A percentile compares a stretch with the other conserved stretches of the same genome.
These are phyloP conservation scores for Graphiopsis chlorocephala DNA, from an alignment of 2,329 filamentous ascomycete genomes.

Conservation along the genomic window DNA sequence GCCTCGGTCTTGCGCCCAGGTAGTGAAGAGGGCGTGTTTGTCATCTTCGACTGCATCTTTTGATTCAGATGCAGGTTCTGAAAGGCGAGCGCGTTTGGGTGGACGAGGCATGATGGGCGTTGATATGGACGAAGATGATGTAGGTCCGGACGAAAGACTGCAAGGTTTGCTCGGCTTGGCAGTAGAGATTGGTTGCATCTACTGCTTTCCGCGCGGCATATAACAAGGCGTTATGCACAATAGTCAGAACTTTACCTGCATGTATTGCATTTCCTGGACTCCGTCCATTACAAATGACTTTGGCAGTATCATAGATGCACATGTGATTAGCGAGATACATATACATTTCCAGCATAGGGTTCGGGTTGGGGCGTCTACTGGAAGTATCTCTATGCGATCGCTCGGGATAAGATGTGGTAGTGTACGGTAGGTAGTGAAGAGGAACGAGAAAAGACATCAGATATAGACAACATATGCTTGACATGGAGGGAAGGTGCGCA, in stretches of 20 bases:
- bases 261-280: too few species aligned
- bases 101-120: not conserved
- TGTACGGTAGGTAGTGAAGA: too few species aligned
- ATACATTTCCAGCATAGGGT: not conserved
- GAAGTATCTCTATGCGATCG: not conserved
- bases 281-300: too few species aligned
- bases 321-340: too few species aligned
- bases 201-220: not conserved
- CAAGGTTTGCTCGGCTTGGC: not conserved
- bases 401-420: too few species aligned
- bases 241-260: too few species aligned
- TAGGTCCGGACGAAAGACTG: not conserved
- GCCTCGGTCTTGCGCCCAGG: slow-evolving; percentile 66
- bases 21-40: slow-evolving; percentile 56
- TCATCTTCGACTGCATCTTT: not conserved
- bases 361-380: not conserved
- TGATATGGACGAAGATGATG: not conserved
- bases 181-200: not conserved
- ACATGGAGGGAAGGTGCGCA: too few species aligned
- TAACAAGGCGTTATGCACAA: too few species aligned
- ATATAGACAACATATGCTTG: too few species aligned
- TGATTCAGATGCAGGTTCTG: not conserved
- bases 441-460: too few species aligned
- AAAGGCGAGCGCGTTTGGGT: slow-evolving; percentile 10
- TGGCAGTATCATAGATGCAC: too few species aligned